These are phyloP conservation scores for Graphilbum fragrans DNA, from an alignment of 2,329 filamentous ascomycete genomes.

Conservation along the genomic window DNA sequence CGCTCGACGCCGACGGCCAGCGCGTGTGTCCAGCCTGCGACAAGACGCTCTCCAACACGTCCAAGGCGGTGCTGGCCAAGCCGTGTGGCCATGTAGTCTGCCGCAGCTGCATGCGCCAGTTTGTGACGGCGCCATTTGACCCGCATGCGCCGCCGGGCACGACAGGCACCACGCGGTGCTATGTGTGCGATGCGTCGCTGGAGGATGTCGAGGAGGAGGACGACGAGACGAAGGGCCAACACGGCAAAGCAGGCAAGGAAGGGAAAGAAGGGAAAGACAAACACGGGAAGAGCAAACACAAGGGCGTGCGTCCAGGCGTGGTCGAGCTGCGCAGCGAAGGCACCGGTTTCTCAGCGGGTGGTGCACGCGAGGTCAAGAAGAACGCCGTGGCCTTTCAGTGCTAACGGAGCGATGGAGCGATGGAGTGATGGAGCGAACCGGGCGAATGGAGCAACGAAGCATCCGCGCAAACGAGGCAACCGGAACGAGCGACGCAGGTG, in stretches of 20 bases:
- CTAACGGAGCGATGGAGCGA: not conserved
- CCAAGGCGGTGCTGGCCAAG: conserved; percentile 70
- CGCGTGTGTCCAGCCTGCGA: conserved; percentile 72
- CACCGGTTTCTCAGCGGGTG: conserved; percentile 85
- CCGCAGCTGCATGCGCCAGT: conserved; percentile 70
- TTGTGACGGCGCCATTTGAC: conserved; percentile 47
- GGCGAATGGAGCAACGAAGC: too few relatives aligned
- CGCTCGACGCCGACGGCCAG: conserved; percentile 20
- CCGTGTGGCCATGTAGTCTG: conserved; percentile 90
- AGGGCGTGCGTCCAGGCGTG: conserved; percentile 55
- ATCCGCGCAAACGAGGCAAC: too few relatives aligned
- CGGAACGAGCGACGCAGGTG: too few relatives aligned
- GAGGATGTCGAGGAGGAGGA: conserved; percentile 25
- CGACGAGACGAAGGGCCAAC: not conserved
- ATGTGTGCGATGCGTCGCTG: conserved; percentile 77
- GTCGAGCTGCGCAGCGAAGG: conserved; percentile 76
- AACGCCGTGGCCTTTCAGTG: conserved; percentile 39
- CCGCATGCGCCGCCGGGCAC: conserved; percentile 42
- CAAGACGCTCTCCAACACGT: conserved; percentile 70
- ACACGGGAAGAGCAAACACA: conserved; percentile 32
- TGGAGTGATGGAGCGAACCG: too few relatives aligned
- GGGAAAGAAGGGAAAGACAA: conserved; percentile 28
- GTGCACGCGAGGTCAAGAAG: conserved; percentile 70
- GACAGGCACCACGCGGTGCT: conserved; percentile 51
- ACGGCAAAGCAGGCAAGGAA: conserved; percentile 16